These are phyloP conservation scores for Ogataea glucozyma DNA, from an alignment of 805 yeast species.

Conservation along the genomic window DNA sequence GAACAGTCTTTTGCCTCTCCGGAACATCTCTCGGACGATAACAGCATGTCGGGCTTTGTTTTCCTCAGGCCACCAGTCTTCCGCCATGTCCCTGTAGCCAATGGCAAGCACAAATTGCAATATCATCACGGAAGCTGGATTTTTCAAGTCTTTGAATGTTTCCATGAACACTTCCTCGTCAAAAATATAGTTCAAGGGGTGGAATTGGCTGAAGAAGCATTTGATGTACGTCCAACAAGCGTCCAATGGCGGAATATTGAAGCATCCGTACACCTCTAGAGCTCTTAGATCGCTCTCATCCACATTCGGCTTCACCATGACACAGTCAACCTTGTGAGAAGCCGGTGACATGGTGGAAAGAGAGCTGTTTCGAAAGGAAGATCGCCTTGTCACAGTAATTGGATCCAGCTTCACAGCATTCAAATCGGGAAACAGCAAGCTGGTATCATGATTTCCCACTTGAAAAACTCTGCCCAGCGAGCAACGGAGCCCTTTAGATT, in stretches of 20 bases:
- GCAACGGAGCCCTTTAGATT: no score
- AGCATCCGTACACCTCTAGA: slow-evolving; percentile 65
- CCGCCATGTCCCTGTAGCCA: slow-evolving; percentile 58
- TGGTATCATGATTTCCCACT: no score
- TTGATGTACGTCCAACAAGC: slow-evolving; percentile 60
- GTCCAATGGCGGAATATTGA: slow-evolving; percentile 57
- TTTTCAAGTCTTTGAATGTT: slow-evolving; percentile 52
- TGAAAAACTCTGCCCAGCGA: no score
- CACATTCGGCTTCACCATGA: slow-evolving; percentile 5
- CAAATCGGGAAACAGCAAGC: slow-evolving; percentile 1
- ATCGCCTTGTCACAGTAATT: not conserved
- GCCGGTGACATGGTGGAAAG: no score
- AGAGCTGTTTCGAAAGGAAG: not conserved
- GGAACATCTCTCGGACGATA: slow-evolving; percentile 25
- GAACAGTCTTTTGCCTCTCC: slow-evolving; percentile 59
- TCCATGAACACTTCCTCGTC: slow-evolving; percentile 61
- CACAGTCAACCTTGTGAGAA: no score
- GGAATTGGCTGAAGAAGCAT: slow-evolving; percentile 58
- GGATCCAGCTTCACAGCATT: slow-evolving; percentile 7
- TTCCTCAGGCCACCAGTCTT: slow-evolving; percentile 52
- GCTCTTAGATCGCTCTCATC: slow-evolving; percentile 55
- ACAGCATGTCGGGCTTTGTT: slow-evolving; percentile 48
- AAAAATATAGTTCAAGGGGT: slow-evolving; percentile 66
- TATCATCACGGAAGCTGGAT: slow-evolving; percentile 59
- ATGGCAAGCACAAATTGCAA: slow-evolving; percentile 61